phyloP scores from a whole-genome alignment of 805 yeast genomes.

The Metschnikowia sp. region DNA sequence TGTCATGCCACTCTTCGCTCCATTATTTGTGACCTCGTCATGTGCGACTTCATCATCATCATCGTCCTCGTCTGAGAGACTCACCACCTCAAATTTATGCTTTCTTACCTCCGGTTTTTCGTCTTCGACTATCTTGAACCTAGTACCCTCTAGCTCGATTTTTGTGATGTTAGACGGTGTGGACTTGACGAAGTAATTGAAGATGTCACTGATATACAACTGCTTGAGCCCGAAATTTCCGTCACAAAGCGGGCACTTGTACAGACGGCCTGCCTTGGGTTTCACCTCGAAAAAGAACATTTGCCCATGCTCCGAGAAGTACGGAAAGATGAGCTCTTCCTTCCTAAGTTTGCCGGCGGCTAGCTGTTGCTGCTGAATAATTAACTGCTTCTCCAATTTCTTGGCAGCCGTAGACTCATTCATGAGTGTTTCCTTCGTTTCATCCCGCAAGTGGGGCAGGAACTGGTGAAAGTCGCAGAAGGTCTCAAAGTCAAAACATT shows the following conservation, averaged over 20 bases:
- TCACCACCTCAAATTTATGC: slow-evolving; percentile 24
- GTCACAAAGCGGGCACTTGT: slow-evolving; percentile 43
- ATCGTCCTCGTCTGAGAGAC: slow-evolving; percentile 22
- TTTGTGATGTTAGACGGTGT: slow-evolving; percentile 33
- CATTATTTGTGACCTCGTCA: neutral
- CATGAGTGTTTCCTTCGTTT: slow-evolving; percentile 26
- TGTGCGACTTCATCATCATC: neutral
- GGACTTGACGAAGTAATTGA: slow-evolving; percentile 39
- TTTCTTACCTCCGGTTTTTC: slow-evolving; percentile 8
- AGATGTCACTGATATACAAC: slow-evolving; percentile 35
- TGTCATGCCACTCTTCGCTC: neutral
- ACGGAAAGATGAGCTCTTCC: slow-evolving; percentile 14
- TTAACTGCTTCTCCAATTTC: slow-evolving; percentile 12
- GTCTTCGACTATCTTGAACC: slow-evolving; percentile 33
- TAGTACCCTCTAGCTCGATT: slow-evolving; percentile 35
- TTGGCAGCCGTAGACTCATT: slow-evolving; percentile 24
- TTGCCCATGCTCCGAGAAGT: slow-evolving; percentile 19
- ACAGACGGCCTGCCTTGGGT: slow-evolving; percentile 24
- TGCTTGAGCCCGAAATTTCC: slow-evolving; percentile 30
- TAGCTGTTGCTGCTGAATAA: slow-evolving; percentile 14
- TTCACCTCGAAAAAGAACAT: slow-evolving; percentile 17
- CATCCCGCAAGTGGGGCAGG: slow-evolving; percentile 23
- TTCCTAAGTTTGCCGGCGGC: slow-evolving; percentile 8
- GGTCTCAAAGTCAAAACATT: slow-evolving; percentile 42
- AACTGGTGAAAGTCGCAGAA: slow-evolving; percentile 39